Conservation (phyloP, 2,329 filamentous ascomycete genomes). For the Calonectria hawksworthii region DNA sequence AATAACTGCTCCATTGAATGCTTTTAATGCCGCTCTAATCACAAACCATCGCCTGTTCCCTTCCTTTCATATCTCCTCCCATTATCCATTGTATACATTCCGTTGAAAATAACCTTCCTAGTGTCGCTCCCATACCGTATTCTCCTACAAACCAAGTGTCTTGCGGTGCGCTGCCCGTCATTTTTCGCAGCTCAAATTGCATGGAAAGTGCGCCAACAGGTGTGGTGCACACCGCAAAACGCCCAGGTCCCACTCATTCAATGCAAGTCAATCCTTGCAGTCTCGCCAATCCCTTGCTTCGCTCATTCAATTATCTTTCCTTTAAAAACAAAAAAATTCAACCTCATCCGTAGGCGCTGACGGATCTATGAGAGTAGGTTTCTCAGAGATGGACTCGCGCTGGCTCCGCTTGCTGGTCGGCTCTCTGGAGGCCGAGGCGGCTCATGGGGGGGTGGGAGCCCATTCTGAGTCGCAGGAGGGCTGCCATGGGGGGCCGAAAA, state of each 20-base stretch:
- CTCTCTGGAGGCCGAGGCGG: slow-evolving; percentile 53
- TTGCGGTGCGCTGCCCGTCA: background rate
- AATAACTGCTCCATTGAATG: background rate
- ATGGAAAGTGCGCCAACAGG: background rate
- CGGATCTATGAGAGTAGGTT: slow-evolving; percentile 75
- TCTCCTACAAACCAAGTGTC: no score
- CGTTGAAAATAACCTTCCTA: background rate
- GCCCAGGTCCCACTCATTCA: background rate
- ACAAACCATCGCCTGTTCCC: background rate
- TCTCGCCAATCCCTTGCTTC: background rate
- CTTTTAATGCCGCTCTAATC: slow-evolving; percentile 5
- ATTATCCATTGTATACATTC: slow-evolving; percentile 7
- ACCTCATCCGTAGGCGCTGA: background rate
- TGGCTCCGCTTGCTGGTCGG: slow-evolving; percentile 74
- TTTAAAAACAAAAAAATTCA: background rate
- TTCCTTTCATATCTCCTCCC: background rate
- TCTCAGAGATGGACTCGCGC: slow-evolving; percentile 81
- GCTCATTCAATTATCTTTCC: background rate
- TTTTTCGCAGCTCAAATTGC: background rate
- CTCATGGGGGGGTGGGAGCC: slow-evolving; percentile 48
- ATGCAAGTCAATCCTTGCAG: background rate
- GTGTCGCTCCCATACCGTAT: background rate
- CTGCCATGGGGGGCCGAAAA: slow-evolving; percentile 61
- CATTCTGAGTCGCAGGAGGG: slow-evolving; percentile 60
- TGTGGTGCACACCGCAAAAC: background rate